Base-by-base conservation (phyloP, 2,329 filamentous ascomycete species). In the Capronia coronata region DNA sequence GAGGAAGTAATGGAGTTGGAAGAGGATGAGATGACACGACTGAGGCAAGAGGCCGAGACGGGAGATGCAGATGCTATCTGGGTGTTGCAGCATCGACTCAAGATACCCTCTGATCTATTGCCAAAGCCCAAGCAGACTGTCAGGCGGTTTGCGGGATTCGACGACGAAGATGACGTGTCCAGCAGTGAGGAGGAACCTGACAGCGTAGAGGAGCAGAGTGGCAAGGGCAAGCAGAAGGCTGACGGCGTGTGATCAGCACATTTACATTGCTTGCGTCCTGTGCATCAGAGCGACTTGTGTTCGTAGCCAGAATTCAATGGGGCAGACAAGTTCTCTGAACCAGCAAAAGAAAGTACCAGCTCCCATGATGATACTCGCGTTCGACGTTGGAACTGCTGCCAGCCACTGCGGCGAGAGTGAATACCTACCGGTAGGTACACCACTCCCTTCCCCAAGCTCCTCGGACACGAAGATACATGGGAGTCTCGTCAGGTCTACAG, bases 101-200 rank as follows among this genome's bases (percentile, higher is more conserved):
- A 43, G 63, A 56, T 51, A 40, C 52, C 46, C 18, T 52, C 27
- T 14, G 37, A 52, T 32, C 43, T 57, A n/a, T 29, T 54, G 41
- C 59, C 52, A 10, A 54, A 52, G 46, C 32, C 41, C 58, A 56
- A 52, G 41, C 48, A 39, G 21, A 46, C 64, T 46, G 56, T 58
- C 18, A 61, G 64, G 2, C 66, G 63, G 21, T 74, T 67, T 53
- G 68, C 70, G 43, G 72, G 72, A 1, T 75, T 74, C 47, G 72
- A 75, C 52, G 71, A 74, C 54, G 71, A 73, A 52, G 61, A 64
- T 21, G 70, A 73, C 43, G 68, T 70, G 38, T 68, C 70, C 62
- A 70, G 66, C 46, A 69, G 71, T 54, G 70, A 69, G 5, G 68
- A 71, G 11, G 66, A 63, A 8, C 65, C 68, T 54, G 66, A 65